Evolutionary conservation across 2,329 filamentous ascomycete genomes (phyloP).

Genomic region (Trichoderma citrinoviride): DNA sequence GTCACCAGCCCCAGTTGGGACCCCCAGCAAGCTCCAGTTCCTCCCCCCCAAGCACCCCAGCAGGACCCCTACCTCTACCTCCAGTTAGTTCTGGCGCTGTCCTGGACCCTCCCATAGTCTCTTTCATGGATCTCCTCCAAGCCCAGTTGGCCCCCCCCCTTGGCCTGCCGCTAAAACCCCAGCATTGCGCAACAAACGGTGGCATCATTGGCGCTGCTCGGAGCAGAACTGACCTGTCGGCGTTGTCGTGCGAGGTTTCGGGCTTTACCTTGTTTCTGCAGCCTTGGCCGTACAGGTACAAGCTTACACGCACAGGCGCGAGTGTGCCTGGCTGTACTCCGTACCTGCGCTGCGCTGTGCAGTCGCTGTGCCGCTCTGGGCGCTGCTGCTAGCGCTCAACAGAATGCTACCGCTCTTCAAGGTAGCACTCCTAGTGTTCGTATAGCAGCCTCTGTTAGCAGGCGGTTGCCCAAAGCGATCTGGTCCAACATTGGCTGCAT

Average conservation of each 20-base stretch:
- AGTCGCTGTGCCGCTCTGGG: background rate
- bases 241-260: background rate
- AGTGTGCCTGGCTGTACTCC: background rate
- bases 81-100: background rate
- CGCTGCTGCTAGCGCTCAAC: background rate
- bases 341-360: background rate
- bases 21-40: background rate
- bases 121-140: background rate
- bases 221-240: background rate
- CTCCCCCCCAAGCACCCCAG: background rate
- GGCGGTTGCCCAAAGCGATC: too few species aligned
- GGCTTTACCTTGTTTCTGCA: background rate
- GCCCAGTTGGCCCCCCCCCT: background rate
- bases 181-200: constrained; percentile 7
- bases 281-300: background rate
- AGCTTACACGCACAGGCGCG: background rate
- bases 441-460: too few species aligned
- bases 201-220: constrained; percentile 10
- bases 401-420: background rate
- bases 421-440: too few species aligned
- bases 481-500: background rate
- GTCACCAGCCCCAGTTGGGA: constrained; percentile 1
- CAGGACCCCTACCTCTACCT: constrained; percentile 4
- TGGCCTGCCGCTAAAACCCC: constrained; percentile 12
- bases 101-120: background rate